Evolutionary conservation across 306 rosid species (phyloP).

Genomic region (Cucurbita argyrosperma): DNA sequence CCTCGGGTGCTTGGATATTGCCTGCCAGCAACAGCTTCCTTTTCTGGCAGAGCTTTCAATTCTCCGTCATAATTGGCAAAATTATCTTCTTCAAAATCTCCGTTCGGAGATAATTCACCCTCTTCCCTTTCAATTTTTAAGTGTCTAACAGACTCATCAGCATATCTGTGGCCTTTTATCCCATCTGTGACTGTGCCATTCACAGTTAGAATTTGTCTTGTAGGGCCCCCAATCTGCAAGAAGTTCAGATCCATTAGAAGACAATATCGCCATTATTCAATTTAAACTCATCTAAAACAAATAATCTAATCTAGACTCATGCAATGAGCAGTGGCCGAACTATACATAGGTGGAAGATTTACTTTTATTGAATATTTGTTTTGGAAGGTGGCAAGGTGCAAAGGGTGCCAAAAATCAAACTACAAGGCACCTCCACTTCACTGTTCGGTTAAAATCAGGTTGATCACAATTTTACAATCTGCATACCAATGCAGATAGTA

Average conservation of each 20-base stretch:
- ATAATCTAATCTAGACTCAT: background rate
- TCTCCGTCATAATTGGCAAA: slow-evolving; percentile 53
- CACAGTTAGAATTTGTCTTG: slow-evolving; percentile 41
- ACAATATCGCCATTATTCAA: background rate
- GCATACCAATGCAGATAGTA: background rate
- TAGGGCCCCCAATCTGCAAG: slow-evolving; percentile 58
- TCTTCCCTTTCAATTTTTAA: slow-evolving; percentile 87
- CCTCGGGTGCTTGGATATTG: slow-evolving; percentile 47
- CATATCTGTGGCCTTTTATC: slow-evolving; percentile 30
- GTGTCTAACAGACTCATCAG: slow-evolving; percentile 51
- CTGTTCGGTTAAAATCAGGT: background rate
- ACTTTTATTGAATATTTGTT: background rate
- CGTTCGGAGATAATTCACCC: slow-evolving; percentile 96
- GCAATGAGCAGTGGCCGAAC: background rate
- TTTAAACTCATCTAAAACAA: background rate
- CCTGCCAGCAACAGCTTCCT: slow-evolving; percentile 31
- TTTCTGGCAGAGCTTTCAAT: slow-evolving; percentile 34
- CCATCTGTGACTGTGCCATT: slow-evolving; percentile 46
- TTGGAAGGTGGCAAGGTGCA: background rate
- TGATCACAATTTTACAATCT: background rate
- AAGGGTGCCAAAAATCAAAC: background rate
- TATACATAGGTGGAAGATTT: background rate
- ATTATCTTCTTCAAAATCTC: slow-evolving; percentile 92
- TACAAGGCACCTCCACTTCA: background rate
- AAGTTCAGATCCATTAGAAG: slow-evolving; percentile 7